Base-by-base conservation (phyloP, 2,329 filamentous ascomycete genomes). In the Annulohypoxylon truncatum region DNA sequence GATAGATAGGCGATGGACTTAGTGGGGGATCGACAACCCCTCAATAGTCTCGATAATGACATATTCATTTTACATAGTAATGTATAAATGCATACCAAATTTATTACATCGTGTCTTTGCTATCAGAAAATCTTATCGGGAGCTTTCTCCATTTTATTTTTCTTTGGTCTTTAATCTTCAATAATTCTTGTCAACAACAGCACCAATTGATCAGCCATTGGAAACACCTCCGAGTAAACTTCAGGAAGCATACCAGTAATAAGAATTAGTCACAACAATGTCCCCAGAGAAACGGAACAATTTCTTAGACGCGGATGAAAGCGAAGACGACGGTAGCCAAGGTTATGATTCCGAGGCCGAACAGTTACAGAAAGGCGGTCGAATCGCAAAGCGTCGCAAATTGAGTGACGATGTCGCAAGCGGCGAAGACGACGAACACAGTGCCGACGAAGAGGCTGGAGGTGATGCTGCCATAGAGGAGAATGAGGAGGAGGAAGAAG, bases 281-380 rank as follows among this genome's bases (percentile, higher is more conserved):
- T 79, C 89, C 1, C 82, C 87, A 40, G 86, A 90, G 74, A 93
- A 91, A 75, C 86, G 86, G 71, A 93, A 93, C 77, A 86, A 92
- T 55, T 94, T 90, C 73, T 85, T 94, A 28, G 88, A 90, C 68
- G 82, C 80, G 8, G 81, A 81, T 15, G 83, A 87, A 15, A 90
- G 88, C 74, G 86, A 88, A 18, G 86, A 89, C 33, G 87, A 89
- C 47, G 82, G 83, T 35, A 80, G 80, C 68, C 79, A 82, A 52
- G 88, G 85, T 61, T 92, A 92, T 76, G 83, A 92, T 67, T 93
- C 91, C 38, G 90, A 91, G 20, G 81, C 76, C 24, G 85, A 89
- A 47, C 89, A 92, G 67, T 75, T 93, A 65, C 87, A 84, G 73
- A 92, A 92, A 77, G 90, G 89, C 58, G 85, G 83, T 66, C 80